Evolutionary conservation across 2,329 filamentous ascomycete species (phyloP).

Genomic region (Eurotiales sp.): DNA sequence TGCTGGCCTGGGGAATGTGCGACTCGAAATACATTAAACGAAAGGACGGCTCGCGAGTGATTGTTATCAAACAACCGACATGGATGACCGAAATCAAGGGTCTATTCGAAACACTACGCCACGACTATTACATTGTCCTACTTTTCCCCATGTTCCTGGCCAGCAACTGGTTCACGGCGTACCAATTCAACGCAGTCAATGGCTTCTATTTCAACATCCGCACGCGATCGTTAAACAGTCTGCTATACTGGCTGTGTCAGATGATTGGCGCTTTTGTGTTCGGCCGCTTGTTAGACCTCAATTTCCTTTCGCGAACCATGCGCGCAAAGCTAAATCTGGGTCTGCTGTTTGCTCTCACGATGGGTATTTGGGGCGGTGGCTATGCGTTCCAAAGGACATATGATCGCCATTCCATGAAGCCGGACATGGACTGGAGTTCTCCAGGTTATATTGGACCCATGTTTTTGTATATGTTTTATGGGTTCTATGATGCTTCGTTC

Average conservation of each 20-base stretch:
- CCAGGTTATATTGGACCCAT: constrained; percentile 71
- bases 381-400: constrained; percentile 70
- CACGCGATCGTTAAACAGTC: constrained; percentile 70
- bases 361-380: constrained; percentile 78
- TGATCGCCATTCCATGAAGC: constrained; percentile 41
- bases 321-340: constrained; percentile 64
- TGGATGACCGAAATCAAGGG: constrained; percentile 77
- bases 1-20: constrained; percentile 65
- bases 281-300: constrained; percentile 66
- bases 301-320: constrained; percentile 57
- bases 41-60: constrained; percentile 72
- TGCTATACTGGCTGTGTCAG: constrained; percentile 76
- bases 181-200: constrained; percentile 74
- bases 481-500: constrained; percentile 84
- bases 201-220: constrained; percentile 67
- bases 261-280: constrained; percentile 72
- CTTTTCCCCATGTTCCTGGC: constrained; percentile 80
- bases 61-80: constrained; percentile 85
- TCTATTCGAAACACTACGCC: constrained; percentile 66
- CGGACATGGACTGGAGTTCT: constrained; percentile 61
- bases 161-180: constrained; percentile 77
- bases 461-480: constrained; percentile 88
- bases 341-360: constrained; percentile 64
- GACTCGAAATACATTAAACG: constrained; percentile 71
- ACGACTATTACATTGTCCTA: constrained; percentile 68